Conservation (phyloP, 352 stramenopile species). For the Globisporangium spiculum region DNA sequence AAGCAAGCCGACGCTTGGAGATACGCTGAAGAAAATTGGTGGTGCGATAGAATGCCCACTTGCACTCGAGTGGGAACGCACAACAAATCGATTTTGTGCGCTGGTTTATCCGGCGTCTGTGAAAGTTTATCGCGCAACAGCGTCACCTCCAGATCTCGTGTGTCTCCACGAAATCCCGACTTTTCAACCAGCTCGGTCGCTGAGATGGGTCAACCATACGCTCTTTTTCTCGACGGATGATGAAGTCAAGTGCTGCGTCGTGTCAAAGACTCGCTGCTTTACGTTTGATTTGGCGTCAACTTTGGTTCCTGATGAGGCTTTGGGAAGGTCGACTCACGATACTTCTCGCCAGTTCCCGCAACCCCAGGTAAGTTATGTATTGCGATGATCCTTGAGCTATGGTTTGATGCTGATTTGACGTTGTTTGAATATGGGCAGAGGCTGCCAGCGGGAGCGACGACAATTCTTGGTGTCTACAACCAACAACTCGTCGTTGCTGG, state of each 20-base stretch:
- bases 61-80: slow-evolving; percentile 56
- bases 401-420: background rate
- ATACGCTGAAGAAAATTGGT: slow-evolving; percentile 25
- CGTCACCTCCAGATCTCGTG: slow-evolving; percentile 23
- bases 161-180: slow-evolving; percentile 63
- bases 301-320: slow-evolving; percentile 11
- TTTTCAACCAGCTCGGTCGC: slow-evolving; percentile 29
- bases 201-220: slow-evolving; percentile 69
- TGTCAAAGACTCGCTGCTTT: slow-evolving; percentile 59
- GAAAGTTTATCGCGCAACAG: slow-evolving; percentile 44
- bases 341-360: slow-evolving; percentile 41
- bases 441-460: slow-evolving; percentile 38
- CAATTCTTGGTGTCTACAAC: slow-evolving; percentile 47
- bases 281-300: slow-evolving; percentile 55
- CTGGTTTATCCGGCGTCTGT: slow-evolving; percentile 51
- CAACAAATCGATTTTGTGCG: slow-evolving; percentile 45
- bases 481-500: slow-evolving; percentile 51
- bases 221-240: slow-evolving; percentile 62
- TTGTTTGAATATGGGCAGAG: slow-evolving; percentile 21
- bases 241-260: slow-evolving; percentile 60
- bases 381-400: background rate
- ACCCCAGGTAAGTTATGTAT: slow-evolving; percentile 29
- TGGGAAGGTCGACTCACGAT: slow-evolving; percentile 12
- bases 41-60: slow-evolving; percentile 50
- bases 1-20: slow-evolving; percentile 13